Evolutionary conservation across 208 protist species (phyloP).

Genomic region (Crithidia mellificae): DNA sequence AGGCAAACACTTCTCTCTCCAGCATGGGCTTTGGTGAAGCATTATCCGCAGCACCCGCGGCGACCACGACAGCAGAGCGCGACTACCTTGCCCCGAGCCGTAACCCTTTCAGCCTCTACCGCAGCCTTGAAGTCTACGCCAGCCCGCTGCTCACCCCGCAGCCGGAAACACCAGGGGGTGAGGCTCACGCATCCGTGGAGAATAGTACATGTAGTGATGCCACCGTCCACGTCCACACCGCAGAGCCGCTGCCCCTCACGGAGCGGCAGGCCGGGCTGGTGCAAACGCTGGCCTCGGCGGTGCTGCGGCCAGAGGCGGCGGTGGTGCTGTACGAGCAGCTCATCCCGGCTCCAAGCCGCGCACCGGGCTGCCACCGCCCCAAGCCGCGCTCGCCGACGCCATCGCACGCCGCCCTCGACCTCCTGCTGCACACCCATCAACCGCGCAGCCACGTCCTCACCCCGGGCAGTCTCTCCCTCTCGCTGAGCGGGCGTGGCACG

Average conservation of each 20-base stretch:
- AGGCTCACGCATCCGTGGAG: no score
- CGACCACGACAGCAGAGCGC: slow-evolving; percentile 6
- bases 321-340: slow-evolving; percentile 38
- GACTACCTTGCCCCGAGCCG: slow-evolving; percentile 67
- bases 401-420: neutral
- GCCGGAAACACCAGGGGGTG: neutral
- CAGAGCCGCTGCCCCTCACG: neutral
- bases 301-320: slow-evolving; percentile 36
- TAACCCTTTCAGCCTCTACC: slow-evolving; percentile 65
- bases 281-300: slow-evolving; percentile 8
- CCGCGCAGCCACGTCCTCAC: neutral
- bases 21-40: slow-evolving; percentile 2
- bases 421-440: neutral
- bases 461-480: slow-evolving; percentile 1
- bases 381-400: neutral
- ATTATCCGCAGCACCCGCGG: no score
- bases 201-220: slow-evolving; percentile 1
- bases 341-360: slow-evolving; percentile 15
- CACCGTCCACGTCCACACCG: neutral
- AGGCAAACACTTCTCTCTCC: neutral
- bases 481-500: slow-evolving; percentile 1
- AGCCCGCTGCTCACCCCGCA: neutral
- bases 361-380: slow-evolving; percentile 1
- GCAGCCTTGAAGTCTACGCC: slow-evolving; percentile 10
- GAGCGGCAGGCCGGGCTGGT: slow-evolving; percentile 5